Evolutionary conservation across 2,329 filamentous ascomycete genomes (phyloP).

Genomic region (Botrytis hyacinthi): DNA sequence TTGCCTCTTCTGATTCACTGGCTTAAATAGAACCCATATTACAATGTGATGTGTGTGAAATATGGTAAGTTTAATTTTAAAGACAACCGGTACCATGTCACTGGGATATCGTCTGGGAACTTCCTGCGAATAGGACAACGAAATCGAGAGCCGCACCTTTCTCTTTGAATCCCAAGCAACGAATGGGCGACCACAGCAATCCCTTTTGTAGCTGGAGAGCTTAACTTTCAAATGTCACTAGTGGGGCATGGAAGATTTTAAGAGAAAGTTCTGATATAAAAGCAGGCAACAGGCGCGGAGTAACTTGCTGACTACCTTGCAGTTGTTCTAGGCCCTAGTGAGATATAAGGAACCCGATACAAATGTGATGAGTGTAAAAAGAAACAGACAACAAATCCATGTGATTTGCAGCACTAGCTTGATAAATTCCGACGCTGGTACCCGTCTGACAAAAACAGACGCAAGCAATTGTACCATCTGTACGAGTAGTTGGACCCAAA

Average conservation of each 20-base stretch:
- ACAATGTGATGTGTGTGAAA: background rate
- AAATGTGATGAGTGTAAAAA: background rate
- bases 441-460: background rate
- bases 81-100: conserved; percentile 1
- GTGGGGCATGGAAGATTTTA: background rate
- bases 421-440: background rate
- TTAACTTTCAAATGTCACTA: background rate
- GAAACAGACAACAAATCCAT: background rate
- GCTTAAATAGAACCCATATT: background rate
- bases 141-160: conserved; percentile 5
- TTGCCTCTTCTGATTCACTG: background rate
- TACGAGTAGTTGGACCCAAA: background rate
- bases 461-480: background rate
- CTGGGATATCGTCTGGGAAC: background rate
- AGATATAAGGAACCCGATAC: background rate
- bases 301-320: background rate
- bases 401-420: conserved; percentile 3
- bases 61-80: conserved; percentile 4
- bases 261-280: background rate
- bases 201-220: background rate
- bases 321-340: background rate
- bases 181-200: background rate
- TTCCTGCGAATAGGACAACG: background rate
- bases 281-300: conserved; percentile 7
- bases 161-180: background rate